Evolutionary conservation across 257 asterid genomes (phyloP), one percentile per base, ranked within the genome.

Genomic region (Plantago ovata): DNA sequence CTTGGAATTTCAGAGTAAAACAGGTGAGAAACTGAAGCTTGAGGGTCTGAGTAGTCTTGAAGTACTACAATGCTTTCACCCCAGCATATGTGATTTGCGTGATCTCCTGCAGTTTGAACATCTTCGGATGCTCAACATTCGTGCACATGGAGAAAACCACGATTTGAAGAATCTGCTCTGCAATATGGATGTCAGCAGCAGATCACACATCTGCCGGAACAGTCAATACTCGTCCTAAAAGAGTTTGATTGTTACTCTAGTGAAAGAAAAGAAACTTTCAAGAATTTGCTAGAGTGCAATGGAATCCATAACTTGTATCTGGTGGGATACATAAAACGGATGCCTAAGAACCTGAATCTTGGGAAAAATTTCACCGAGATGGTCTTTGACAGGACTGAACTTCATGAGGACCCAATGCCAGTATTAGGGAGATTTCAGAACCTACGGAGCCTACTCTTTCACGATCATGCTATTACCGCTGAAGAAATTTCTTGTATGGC

Each of bases 341-440:
- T 70, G 12, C 57, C 69, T 6, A 6, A 28, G 33, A 28, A 28
- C 33, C 8, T 2, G 13, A 0, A 40, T 0, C 32, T 19, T 9
- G 24, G 63, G 19, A 0, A 13, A 7, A 46, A 15, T 4, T 39
- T 73, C 20, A 63, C 67, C 6, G 53, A 62, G 52, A 44, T 77
- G 0, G 39, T 53, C 51, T 57, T 77, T 10, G 13, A 14, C 5
- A 58, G 60, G 3, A 24, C 65, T 40, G 43, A 61, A 49, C 44
- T 77, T 11, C 38, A 10, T 15, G 59, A 28, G 1, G 72, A 69
- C 19, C 69, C 76, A 1, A 66, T 69, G 72, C 15, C 19, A 20
- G 22, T 0, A 4, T 40, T 77, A 2, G 68, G 64, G 18, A 43
- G 3, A 47, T 48, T 73, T 53, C 28, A 20, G 12, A 14, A 47